A percentile compares a stretch with the other conserved stretches of the same genome.
Conservation (phyloP, 2,329 filamentous ascomycete genomes). For the Aspergillus caelatus region DNA sequence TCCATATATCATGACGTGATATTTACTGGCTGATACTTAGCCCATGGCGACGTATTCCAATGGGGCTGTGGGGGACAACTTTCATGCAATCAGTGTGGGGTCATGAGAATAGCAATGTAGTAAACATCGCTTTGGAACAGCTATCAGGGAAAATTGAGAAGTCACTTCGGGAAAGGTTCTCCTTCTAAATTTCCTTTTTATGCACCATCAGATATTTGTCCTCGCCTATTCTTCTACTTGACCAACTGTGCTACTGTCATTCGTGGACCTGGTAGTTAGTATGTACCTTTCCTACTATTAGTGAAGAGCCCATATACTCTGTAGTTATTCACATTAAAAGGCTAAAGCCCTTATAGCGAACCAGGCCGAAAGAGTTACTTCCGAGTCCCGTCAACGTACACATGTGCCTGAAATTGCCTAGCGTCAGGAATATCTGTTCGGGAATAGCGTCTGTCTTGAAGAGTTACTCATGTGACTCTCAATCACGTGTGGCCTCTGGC, state of each 20-base stretch:
- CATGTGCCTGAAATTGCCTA: neutral
- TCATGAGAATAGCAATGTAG: neutral
- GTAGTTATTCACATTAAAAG: neutral
- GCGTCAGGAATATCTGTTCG: neutral
- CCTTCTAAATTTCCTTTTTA: too few relatives aligned
- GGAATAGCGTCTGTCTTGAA: neutral
- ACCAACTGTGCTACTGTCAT: too few relatives aligned
- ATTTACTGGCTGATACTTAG: neutral
- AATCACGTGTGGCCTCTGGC: neutral
- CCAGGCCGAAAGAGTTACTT: neutral
- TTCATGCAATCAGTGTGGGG: neutral
- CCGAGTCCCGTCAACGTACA: too few relatives aligned
- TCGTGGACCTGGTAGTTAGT: too few relatives aligned
- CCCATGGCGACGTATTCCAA: neutral
- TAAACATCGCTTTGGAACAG: neutral
- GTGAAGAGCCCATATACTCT: neutral
- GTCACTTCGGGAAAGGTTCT: too few relatives aligned
- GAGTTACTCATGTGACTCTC: neutral
- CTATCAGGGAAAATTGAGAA: neutral
- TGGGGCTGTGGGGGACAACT: neutral
- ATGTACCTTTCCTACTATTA: too few relatives aligned
- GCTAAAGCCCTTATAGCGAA: too few relatives aligned
- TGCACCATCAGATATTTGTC: too few relatives aligned
- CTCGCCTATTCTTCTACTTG: too few relatives aligned
- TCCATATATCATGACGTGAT: neutral